These are phyloP conservation scores for Penicillium griseofulvum DNA, from an alignment of 2,329 filamentous ascomycete genomes.

Conservation along the genomic window DNA sequence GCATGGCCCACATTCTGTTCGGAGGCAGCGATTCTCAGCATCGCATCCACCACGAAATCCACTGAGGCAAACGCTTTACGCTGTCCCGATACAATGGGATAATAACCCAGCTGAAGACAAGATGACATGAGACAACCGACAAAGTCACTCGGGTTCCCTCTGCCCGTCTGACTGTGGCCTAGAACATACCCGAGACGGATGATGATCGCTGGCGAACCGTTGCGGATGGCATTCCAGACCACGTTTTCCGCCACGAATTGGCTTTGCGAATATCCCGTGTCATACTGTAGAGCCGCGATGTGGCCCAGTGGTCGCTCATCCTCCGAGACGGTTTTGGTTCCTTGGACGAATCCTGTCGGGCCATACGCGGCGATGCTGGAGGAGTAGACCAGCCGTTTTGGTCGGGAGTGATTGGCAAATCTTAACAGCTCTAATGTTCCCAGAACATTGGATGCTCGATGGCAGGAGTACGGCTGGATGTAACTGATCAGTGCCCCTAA, in stretches of 20 bases:
- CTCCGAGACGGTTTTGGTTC: constrained; percentile 3
- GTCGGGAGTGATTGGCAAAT: constrained; percentile 4
- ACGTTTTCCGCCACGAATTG: constrained; percentile 23
- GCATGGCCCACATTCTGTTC: constrained; percentile 14
- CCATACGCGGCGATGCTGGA: constrained; percentile 21
- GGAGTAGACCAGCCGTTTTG: constrained; percentile 19
- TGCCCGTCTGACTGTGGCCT: constrained; percentile 16
- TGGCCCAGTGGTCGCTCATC: constrained; percentile 5
- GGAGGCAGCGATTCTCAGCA: constrained; percentile 11
- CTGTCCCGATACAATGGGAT: constrained; percentile 9
- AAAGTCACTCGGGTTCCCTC: constrained; percentile 16
- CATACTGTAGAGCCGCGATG: background rate
- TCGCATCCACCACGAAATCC: constrained; percentile 13
- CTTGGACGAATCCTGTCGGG: background rate
- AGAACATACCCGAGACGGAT: constrained; percentile 20
- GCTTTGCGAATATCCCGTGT: constrained; percentile 20
- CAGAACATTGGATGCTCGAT: constrained; percentile 6
- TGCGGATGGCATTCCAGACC: constrained; percentile 14
- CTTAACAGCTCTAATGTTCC: constrained; percentile 2
- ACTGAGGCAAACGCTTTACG: constrained; percentile 16
- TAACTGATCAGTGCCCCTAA: constrained; percentile 11
- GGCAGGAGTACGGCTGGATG: constrained; percentile 4
- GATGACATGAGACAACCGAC: constrained; percentile 16
- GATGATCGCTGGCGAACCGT: constrained; percentile 19
- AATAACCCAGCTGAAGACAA: constrained; percentile 14